These are phyloP conservation scores for Pythium aphanidermatum DNA, from an alignment of 352 stramenopile genomes.

Conservation along the genomic window DNA sequence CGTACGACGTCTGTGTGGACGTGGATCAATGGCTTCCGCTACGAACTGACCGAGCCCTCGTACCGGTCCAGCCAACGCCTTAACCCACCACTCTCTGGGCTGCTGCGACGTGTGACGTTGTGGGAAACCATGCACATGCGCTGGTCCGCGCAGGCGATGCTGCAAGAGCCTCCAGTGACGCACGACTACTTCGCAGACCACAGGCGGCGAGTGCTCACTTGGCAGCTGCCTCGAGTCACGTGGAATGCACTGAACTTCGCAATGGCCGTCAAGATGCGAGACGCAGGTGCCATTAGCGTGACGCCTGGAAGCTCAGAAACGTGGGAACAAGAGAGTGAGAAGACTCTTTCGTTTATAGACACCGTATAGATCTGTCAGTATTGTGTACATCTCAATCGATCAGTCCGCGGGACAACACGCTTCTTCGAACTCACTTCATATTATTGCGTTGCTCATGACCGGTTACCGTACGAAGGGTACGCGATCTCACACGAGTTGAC, in stretches of 20 bases:
- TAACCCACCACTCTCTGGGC: slow-evolving; percentile 45
- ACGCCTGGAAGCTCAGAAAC: too few relatives aligned
- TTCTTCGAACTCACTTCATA: too few relatives aligned
- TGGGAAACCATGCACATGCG: slow-evolving; percentile 73
- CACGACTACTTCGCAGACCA: slow-evolving; percentile 61
- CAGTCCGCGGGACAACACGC: too few relatives aligned
- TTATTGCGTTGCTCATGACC: too few relatives aligned
- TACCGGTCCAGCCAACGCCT: slow-evolving; percentile 46
- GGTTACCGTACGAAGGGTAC: slow-evolving; percentile 49
- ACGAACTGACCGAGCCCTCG: slow-evolving; percentile 47
- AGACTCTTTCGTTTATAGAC: too few relatives aligned
- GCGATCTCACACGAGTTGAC: slow-evolving; percentile 86
- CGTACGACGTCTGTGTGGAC: slow-evolving; percentile 76
- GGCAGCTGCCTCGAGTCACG: slow-evolving; percentile 52
- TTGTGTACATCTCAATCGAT: too few relatives aligned
- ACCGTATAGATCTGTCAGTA: too few relatives aligned
- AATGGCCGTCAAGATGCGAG: slow-evolving; percentile 23
- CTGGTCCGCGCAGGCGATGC: slow-evolving; percentile 59
- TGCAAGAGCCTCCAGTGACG: slow-evolving; percentile 32
- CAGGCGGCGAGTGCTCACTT: slow-evolving; percentile 42
- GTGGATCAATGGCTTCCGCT: slow-evolving; percentile 72
- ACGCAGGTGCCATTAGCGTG: slow-evolving; percentile 10
- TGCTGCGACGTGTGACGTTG: slow-evolving; percentile 56
- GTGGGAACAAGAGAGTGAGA: too few relatives aligned
- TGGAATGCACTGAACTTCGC: slow-evolving; percentile 44